Evolutionary conservation across 2,329 filamentous ascomycete species (phyloP).

Genomic region (Talaromyces marneffei): DNA sequence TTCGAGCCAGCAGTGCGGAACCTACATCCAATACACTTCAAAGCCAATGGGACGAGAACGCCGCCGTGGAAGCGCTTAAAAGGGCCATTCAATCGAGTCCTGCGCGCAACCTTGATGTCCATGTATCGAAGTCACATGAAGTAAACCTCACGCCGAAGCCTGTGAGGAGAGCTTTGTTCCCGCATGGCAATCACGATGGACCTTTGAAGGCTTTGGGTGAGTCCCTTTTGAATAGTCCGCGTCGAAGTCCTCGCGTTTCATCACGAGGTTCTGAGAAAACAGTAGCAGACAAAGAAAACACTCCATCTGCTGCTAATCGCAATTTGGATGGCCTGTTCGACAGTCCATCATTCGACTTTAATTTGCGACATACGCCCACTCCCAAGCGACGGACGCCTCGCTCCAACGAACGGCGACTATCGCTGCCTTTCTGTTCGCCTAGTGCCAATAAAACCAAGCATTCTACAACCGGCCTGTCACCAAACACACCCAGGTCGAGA

Average conservation of each 20-base stretch:
- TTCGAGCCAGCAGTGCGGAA: slow-evolving; percentile 46
- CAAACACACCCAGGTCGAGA: slow-evolving; percentile 2
- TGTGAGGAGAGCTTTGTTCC: slow-evolving; percentile 41
- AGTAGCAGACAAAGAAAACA: slow-evolving; percentile 54
- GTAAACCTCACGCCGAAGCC: slow-evolving; percentile 53
- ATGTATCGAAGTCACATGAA: slow-evolving; percentile 40
- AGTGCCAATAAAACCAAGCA: slow-evolving; percentile 18
- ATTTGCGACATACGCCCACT: slow-evolving; percentile 51
- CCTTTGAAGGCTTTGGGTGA: slow-evolving; percentile 33
- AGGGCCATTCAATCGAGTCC: slow-evolving; percentile 59
- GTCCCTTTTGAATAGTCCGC: slow-evolving; percentile 45
- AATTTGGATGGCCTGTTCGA: slow-evolving; percentile 63
- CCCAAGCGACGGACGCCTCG: slow-evolving; percentile 51
- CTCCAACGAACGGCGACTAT: slow-evolving; percentile 31
- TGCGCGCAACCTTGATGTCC: slow-evolving; percentile 45
- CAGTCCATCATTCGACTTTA: slow-evolving; percentile 46
- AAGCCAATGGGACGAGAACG: slow-evolving; percentile 32
- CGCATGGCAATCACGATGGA: slow-evolving; percentile 30
- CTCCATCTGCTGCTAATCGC: slow-evolving; percentile 42
- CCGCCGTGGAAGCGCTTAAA: slow-evolving; percentile 43
- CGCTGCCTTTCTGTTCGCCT: slow-evolving; percentile 34
- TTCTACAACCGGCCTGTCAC: neutral
- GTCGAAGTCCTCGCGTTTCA: slow-evolving; percentile 35
- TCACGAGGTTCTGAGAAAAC: slow-evolving; percentile 35
- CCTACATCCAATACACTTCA: slow-evolving; percentile 32